phyloP scores from a whole-genome alignment of 2,329 filamentous ascomycete genomes.

The Neopestalotiopsis clavispora region DNA sequence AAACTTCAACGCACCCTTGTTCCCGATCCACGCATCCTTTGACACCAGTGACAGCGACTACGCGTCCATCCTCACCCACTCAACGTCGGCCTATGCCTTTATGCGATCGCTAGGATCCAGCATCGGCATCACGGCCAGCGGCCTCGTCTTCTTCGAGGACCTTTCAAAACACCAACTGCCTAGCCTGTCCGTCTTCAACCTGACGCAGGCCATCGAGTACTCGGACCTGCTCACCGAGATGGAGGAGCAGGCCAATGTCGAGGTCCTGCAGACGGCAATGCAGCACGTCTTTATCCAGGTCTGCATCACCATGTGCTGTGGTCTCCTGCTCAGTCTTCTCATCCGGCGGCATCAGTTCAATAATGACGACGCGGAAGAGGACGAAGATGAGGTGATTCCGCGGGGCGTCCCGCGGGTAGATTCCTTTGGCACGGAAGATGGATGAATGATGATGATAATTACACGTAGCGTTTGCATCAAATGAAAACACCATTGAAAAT shows the following conservation, averaged over 20 bases:
- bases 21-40: slow-evolving; percentile 10
- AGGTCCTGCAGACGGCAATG: slow-evolving; percentile 4
- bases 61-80: background rate
- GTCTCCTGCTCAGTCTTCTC: slow-evolving; percentile 1
- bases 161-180: slow-evolving; percentile 7
- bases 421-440: slow-evolving; percentile 9
- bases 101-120: slow-evolving; percentile 8
- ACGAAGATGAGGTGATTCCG: background rate
- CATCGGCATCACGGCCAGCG: slow-evolving; percentile 10
- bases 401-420: slow-evolving; percentile 1
- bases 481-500: background rate
- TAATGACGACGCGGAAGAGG: background rate
- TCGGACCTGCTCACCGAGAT: slow-evolving; percentile 1
- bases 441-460: background rate
- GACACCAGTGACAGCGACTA: background rate
- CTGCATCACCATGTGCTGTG: slow-evolving; percentile 7
- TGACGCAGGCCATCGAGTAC: slow-evolving; percentile 14
- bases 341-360: slow-evolving; percentile 7
- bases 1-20: slow-evolving; percentile 6
- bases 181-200: slow-evolving; percentile 7
- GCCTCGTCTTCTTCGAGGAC: slow-evolving; percentile 15
- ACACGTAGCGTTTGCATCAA: background rate
- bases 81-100: slow-evolving; percentile 8
- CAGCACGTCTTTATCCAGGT: slow-evolving; percentile 16
- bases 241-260: slow-evolving; percentile 11